Evolutionary conservation across 179 eudicot genomes (phyloP).

Genomic region (Nepenthes alata): DNA sequence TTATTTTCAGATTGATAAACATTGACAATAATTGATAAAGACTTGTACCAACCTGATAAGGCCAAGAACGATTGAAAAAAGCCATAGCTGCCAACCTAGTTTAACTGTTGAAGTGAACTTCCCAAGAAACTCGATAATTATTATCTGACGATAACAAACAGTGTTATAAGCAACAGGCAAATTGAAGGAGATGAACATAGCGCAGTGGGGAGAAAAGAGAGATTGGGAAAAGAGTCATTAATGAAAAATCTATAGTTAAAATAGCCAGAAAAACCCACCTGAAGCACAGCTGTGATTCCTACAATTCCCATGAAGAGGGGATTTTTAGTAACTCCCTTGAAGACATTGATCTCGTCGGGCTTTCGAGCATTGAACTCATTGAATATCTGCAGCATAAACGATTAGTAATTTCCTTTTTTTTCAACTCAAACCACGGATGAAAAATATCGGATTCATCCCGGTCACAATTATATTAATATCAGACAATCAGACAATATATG

Average conservation of each 20-base stretch:
- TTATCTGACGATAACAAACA: constrained; percentile 27
- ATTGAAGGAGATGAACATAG: neutral
- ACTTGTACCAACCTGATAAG: constrained; percentile 41
- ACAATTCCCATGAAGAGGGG: constrained; percentile 63
- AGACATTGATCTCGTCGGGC: constrained; percentile 73
- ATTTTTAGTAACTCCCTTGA: constrained; percentile 54
- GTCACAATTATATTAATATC: too few relatives aligned
- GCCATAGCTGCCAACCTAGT: constrained; percentile 54
- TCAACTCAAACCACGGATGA: too few relatives aligned
- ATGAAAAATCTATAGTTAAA: neutral
- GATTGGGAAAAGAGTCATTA: neutral
- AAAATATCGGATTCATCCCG: too few relatives aligned
- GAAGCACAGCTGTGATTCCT: constrained; percentile 54
- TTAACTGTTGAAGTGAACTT: constrained; percentile 54
- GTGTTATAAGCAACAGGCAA: neutral
- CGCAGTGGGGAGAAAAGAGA: too few relatives aligned
- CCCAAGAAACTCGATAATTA: constrained; percentile 67
- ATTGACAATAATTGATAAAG: too few relatives aligned
- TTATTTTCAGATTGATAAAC: too few relatives aligned
- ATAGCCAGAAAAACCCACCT: constrained; percentile 28
- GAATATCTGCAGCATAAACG: constrained; percentile 43
- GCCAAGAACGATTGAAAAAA: constrained; percentile 48
- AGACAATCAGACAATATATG: too few relatives aligned
- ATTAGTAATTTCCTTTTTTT: neutral
- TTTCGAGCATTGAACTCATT: constrained; percentile 88